Conservation (phyloP, 2,329 filamentous ascomycete species). For the Clarireedia paspali region DNA sequence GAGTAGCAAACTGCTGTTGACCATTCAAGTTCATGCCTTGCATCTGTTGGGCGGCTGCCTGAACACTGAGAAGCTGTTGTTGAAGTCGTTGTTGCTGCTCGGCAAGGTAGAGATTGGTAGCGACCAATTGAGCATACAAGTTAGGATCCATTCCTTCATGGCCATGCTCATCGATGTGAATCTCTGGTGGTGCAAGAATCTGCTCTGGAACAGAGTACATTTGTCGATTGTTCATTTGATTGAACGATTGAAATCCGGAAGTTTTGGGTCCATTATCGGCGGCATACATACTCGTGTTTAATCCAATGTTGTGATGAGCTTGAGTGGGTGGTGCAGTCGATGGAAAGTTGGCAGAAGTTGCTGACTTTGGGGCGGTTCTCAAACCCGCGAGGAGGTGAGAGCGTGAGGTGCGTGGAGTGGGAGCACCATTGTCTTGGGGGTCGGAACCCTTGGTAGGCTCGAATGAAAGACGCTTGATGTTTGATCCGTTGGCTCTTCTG, state of each 20-base stretch:
- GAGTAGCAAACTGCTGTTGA: constrained; percentile 41
- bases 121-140: constrained; percentile 79
- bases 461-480: constrained; percentile 84
- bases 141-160: constrained; percentile 76
- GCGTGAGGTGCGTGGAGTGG: constrained; percentile 87
- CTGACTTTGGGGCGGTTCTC: constrained; percentile 85
- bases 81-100: constrained; percentile 93
- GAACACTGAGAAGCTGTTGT: constrained; percentile 81
- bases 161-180: constrained; percentile 63
- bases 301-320: constrained; percentile 30
- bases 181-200: constrained; percentile 73
- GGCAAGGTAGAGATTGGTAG: constrained; percentile 85
- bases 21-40: constrained; percentile 67
- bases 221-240: constrained; percentile 40
- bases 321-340: constrained; percentile 55
- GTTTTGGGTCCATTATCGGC: constrained; percentile 29
- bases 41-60: constrained; percentile 75
- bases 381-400: constrained; percentile 90
- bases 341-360: constrained; percentile 63
- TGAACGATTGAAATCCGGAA: constrained; percentile 25
- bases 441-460: constrained; percentile 62
- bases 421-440: constrained; percentile 57
- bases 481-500: constrained; percentile 63
- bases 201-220: constrained; percentile 73
- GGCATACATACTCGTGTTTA: constrained; percentile 28